phyloP scores from a whole-genome alignment of 1,139 yeast genomes.

The Protomyces inouyei region DNA sequence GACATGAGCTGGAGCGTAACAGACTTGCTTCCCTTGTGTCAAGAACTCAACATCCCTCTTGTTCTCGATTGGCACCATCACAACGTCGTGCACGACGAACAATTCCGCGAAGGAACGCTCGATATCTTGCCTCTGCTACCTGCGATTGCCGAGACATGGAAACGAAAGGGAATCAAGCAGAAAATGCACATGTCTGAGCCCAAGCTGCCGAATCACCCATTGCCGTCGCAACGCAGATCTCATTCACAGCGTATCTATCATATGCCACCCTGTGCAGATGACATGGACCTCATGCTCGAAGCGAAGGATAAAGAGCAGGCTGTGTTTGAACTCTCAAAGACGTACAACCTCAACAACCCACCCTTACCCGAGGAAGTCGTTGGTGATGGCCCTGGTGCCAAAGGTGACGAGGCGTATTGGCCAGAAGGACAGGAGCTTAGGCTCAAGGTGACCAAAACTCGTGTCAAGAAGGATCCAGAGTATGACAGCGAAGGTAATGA shows the following conservation, averaged over 20 bases:
- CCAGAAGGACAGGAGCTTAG: slow-evolving; percentile 23
- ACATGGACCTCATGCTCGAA: slow-evolving; percentile 37
- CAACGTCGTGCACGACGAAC: slow-evolving; percentile 27
- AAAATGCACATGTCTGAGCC: slow-evolving; percentile 41
- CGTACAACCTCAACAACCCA: slow-evolving; percentile 17
- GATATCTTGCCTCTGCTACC: slow-evolving; percentile 24
- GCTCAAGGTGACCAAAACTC: slow-evolving; percentile 17
- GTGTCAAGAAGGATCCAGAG: slow-evolving; percentile 25
- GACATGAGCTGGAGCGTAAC: slow-evolving; percentile 29
- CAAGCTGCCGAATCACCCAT: slow-evolving; percentile 18
- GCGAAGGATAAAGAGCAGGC: slow-evolving; percentile 51
- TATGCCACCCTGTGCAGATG: slow-evolving; percentile 34
- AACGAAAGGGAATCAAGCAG: slow-evolving; percentile 53
- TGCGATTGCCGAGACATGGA: slow-evolving; percentile 43
- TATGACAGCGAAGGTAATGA: slow-evolving; percentile 21
- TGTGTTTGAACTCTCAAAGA: slow-evolving; percentile 43
- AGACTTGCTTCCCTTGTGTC: slow-evolving; percentile 28
- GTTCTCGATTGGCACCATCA: slow-evolving; percentile 31
- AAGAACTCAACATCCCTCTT: slow-evolving; percentile 28
- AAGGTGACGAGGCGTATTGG: slow-evolving; percentile 26
- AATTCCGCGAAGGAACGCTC: slow-evolving; percentile 25
- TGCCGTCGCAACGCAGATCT: slow-evolving; percentile 21
- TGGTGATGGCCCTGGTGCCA: slow-evolving; percentile 24
- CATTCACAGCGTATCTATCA: slow-evolving; percentile 28
- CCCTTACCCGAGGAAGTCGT: slow-evolving; percentile 18